Evolutionary conservation across 2,329 filamentous ascomycete species (phyloP), one percentile per base, ranked within the genome.

Genomic region (Neopestalotiopsis clavispora): DNA sequence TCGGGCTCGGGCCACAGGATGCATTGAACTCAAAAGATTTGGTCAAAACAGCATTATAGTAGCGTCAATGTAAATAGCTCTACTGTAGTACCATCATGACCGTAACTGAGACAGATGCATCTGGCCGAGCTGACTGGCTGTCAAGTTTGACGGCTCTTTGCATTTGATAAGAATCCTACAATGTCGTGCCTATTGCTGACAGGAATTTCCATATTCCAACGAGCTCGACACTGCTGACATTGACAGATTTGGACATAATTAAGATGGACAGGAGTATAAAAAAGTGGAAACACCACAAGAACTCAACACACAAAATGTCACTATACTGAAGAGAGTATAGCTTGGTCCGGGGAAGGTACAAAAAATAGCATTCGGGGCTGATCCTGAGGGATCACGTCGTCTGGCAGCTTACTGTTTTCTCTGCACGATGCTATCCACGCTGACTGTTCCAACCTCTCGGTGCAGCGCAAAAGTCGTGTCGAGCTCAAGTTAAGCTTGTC

Each of bases 201-300:
- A 20, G 14, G 45, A 52, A 17, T 52, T 49, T 13, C 42, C 5
- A 13, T 20, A 52, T 17, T 52, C 5, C 7, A 52, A 9, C 45
- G n/a, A 20, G 45, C 14, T 49, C n/a, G 42, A 49, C 20, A 52
- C 20, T 52, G 45, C 45, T 52, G 42, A 49, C 42, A 49, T 13
- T 49, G 42, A 52, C 17, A 10, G 17, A 17, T 20, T 52, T 20
- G 45, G n/a, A 52, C 20, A 17, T 20, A n/a, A 52, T n/a, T 52
- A 52, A 52, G 45, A 17, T 52, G 17, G 42, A n/a, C 42, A 52
- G n/a, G 45, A 52, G 45, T 52, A 52, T 52, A 52, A 20, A 52
- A 52, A 52, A 23, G 45, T 52, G 45, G 62, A 65, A 65, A 40
- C 62, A 20, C 62, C 45, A 62, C 62, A 52, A 63, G 40, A 56